Conservation (phyloP, 2,329 filamentous ascomycete genomes). For the Xylogone sp. region DNA sequence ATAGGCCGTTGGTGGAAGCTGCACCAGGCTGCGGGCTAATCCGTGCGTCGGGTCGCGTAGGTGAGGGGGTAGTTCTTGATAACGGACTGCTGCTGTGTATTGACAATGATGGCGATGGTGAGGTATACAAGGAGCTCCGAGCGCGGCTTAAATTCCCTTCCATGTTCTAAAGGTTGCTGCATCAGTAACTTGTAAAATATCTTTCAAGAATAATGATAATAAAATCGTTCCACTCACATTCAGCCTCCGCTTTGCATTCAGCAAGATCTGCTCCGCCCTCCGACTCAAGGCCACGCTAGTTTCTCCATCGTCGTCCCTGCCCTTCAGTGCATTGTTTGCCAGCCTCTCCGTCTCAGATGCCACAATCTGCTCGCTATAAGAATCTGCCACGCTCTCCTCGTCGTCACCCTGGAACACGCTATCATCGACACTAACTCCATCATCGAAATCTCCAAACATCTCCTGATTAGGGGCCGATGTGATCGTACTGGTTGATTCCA, state of each 20-base stretch:
- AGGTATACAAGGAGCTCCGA: slow-evolving; percentile 59
- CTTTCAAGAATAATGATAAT: no score
- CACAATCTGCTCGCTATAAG: slow-evolving; percentile 26
- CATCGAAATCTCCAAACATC: slow-evolving; percentile 58
- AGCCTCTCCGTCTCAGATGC: slow-evolving; percentile 22
- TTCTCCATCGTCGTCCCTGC: slow-evolving; percentile 52
- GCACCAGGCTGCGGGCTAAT: slow-evolving; percentile 14
- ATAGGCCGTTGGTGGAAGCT: slow-evolving; percentile 19
- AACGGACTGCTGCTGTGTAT: slow-evolving; percentile 34
- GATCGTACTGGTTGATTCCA: slow-evolving; percentile 59
- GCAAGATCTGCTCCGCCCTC: slow-evolving; percentile 83
- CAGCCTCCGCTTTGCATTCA: slow-evolving; percentile 85
- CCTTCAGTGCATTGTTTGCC: slow-evolving; percentile 29
- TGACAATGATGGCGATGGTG: slow-evolving; percentile 44
- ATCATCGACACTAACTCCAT: slow-evolving; percentile 58
- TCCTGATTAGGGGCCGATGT: slow-evolving; percentile 35
- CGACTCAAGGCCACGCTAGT: slow-evolving; percentile 75
- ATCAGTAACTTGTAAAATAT: no score
- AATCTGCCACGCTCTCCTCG: slow-evolving; percentile 56
- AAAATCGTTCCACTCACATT: slow-evolving; percentile 77
- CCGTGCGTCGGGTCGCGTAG: slow-evolving; percentile 15
- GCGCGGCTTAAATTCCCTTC: slow-evolving; percentile 85
- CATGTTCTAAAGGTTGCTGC: slow-evolving; percentile 63
- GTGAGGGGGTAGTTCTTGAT: slow-evolving; percentile 27
- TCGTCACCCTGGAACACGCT: slow-evolving; percentile 65